phyloP scores from a whole-genome alignment of 2,329 filamentous ascomycete genomes.

The Fusarium pininemorale region DNA sequence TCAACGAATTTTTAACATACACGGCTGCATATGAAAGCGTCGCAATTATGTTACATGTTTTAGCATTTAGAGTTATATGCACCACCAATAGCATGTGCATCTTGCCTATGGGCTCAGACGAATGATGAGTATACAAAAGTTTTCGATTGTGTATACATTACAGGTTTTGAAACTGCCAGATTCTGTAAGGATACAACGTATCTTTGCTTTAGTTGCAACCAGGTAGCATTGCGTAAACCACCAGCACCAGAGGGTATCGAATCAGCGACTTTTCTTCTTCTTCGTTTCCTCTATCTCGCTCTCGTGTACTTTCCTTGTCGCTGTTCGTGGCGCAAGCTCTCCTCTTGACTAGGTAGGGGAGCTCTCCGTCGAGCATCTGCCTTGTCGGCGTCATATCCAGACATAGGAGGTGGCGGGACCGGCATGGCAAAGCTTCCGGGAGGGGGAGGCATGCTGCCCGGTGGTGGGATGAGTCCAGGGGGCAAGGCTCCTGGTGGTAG shows the following conservation, averaged over 20 bases:
- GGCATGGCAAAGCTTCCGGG: constrained; percentile 48
- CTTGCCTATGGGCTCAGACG: neutral
- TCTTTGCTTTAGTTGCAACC: neutral
- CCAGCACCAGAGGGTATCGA: constrained; percentile 40
- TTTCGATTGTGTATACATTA: constrained; percentile 14
- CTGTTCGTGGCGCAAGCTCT: constrained; percentile 83
- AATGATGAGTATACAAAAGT: constrained; percentile 8
- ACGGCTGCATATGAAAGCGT: neutral
- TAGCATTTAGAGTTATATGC: neutral
- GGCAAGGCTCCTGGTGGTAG: constrained; percentile 57
- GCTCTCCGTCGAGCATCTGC: constrained; percentile 61
- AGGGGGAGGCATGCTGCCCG: constrained; percentile 47
- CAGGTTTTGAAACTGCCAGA: neutral
- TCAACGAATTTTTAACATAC: neutral
- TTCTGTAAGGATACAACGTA: neutral
- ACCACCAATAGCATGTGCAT: neutral
- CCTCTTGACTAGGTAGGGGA: constrained; percentile 83
- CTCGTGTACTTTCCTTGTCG: constrained; percentile 69
- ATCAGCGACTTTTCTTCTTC: constrained; percentile 4
- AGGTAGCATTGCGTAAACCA: constrained; percentile 22
- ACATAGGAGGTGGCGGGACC: constrained; percentile 52
- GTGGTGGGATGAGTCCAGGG: constrained; percentile 56
- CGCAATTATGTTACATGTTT: neutral
- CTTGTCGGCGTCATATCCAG: constrained; percentile 46
- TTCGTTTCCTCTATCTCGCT: constrained; percentile 49